Evolutionary conservation across 192 early-diverging fungal species (phyloP), one percentile per base, ranked within the genome.

Genomic region (Coemansia pectinata): DNA sequence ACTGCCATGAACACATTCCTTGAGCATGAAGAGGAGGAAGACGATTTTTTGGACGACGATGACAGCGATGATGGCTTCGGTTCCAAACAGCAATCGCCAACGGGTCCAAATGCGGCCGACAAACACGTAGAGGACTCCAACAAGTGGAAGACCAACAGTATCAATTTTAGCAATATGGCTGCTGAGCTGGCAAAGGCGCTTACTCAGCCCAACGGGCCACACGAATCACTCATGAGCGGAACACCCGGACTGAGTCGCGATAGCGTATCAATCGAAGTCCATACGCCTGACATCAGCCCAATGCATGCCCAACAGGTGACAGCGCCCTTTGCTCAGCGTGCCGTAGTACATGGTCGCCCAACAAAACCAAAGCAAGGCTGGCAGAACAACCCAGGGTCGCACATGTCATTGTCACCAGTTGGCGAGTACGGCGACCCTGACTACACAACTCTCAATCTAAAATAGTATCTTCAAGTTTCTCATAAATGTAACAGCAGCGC

Each of bases 21-120:
- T 7, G 69, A 63, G 19, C 11, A 40, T 14, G 60, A 69, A 1
- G 74, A 70, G 14, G 73, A 70, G 6, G 72, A 67, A 11, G 73
- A 74, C 33, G 78, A 66, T 31, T 71, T 73, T 41, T 62, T 82
- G 57, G 74, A 77, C 9, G 71, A 66, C 66, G 79, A 80, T 55
- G 79, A 82, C 38, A 65, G 58, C 33, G 73, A 65, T 15, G 67
- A 61, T 25, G 59, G 36, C 2, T 61, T 12, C 21, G 59, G 11
- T 7, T 21, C 59, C 59, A 61, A 61, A 21, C 17, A 23, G 36
- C 17, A 19, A 3, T 61, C 59, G 17, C 59, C 59, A 7, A 19
- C 15, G 9, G 34, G 25, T 12, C 27, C 1, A 1, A 65, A 31
- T 5, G 41, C 21, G 44, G 62, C 41, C 38, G 47, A 33, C 53